Evolutionary conservation across 176 grass and related monocot species (phyloP).

Genomic region (Carex parvula): DNA sequence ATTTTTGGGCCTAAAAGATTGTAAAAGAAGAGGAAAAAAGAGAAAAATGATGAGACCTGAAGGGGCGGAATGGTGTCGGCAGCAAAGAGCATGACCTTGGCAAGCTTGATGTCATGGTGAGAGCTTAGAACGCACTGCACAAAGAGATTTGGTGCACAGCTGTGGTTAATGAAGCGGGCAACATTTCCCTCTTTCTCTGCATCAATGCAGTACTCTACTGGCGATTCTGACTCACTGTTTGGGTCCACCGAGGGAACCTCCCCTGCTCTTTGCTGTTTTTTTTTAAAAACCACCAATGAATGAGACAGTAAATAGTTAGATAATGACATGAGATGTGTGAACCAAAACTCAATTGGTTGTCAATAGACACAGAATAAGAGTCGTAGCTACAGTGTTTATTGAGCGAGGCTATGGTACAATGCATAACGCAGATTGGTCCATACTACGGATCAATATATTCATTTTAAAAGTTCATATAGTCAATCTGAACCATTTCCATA

Average conservation of each 20-base stretch:
- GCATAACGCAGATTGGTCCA: no score
- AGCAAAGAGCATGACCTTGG: slow-evolving; percentile 82
- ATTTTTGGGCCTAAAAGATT: background rate
- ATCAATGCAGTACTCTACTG: slow-evolving; percentile 74
- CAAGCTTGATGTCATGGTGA: slow-evolving; percentile 68
- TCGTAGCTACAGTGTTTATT: background rate
- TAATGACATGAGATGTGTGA: background rate
- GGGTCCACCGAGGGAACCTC: slow-evolving; percentile 33
- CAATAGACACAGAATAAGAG: background rate
- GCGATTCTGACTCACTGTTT: slow-evolving; percentile 53
- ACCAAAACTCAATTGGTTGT: background rate
- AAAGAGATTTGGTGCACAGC: slow-evolving; percentile 83
- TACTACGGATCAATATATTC: no score
- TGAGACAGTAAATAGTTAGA: background rate
- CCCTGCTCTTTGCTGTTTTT: slow-evolving; percentile 63
- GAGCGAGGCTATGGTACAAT: no score
- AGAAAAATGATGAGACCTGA: slow-evolving; percentile 39
- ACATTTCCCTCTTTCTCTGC: slow-evolving; percentile 56
- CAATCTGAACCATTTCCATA: no score
- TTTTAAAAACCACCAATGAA: background rate
- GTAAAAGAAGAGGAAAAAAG: background rate
- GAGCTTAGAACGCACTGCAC: slow-evolving; percentile 82
- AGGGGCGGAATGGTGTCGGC: slow-evolving; percentile 90
- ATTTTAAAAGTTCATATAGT: no score
- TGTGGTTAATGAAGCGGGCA: slow-evolving; percentile 93